Base-by-base conservation (phyloP, 2,329 filamentous ascomycete genomes). In the Pseudophaeomoniella oleicola region DNA sequence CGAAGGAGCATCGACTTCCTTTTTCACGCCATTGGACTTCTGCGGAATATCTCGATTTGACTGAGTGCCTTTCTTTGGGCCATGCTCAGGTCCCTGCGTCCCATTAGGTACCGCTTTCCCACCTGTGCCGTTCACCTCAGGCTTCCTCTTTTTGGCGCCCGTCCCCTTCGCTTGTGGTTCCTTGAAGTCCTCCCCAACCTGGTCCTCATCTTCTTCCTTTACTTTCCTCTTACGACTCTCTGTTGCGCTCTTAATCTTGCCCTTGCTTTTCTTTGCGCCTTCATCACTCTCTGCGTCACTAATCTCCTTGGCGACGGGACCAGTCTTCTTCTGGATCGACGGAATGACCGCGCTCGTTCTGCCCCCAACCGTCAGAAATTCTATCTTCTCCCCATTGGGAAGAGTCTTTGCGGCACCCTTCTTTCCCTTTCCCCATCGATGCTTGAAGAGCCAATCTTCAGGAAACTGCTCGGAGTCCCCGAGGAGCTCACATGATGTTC, bases 321-420 rank as follows among this genome's bases (percentile, higher is more conserved):
- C 72, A 2, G 71, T 76, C 65, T 93, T 94, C 64, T 86, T 93
- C 62, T 96, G 90, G 17, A 90, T 62, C 10, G 68, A 75, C 0
- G 86, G 86, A 1, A 92, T 85, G 36, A 88, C 80, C 34, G 87
- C 93, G 50, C 84, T 94, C 3, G 90, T 96, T 32, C 90, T 68
- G 2, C 88, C 87, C 0, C 88, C 88, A 0, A 96, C 88, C 0
- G 81, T 94, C 34, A 96, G 59, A 51, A 88, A 90, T 0, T 77
- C 75, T 32, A 96, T 78, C 57, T 81, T 86, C 44, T 86, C 79
- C 0, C 90, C 90, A 44, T 75, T 92, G 0, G 88, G 88, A 17
- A 96, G 59, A 34, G 69, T 71, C 3, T 71, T 72, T 1, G 69
- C 59, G 1, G 73, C 67, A 18, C 70, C 71, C 52, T 88, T 86